phyloP scores from a whole-genome alignment of 805 yeast species.

The Teunomyces aglyptinius region DNA sequence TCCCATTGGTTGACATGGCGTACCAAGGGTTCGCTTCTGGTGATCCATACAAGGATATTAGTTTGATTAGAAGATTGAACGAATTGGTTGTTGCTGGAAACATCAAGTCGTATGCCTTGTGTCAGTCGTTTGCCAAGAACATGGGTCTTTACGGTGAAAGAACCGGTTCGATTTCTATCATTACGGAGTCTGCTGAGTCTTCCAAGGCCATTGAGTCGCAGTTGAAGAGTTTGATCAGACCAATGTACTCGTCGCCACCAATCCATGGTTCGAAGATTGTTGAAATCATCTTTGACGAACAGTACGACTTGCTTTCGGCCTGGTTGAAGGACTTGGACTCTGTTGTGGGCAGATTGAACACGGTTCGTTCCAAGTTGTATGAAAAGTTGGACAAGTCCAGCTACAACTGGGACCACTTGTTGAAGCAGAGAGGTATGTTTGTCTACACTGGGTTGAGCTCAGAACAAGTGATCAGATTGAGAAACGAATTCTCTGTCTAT shows the following conservation, averaged over 20 bases:
- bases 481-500: conserved; percentile 73
- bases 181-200: conserved; percentile 55
- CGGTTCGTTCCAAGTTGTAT: conserved; percentile 66
- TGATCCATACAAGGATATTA: conserved; percentile 66
- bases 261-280: conserved; percentile 92
- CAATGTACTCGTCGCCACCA: conserved; percentile 91
- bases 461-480: conserved; percentile 69
- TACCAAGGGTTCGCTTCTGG: conserved; percentile 96
- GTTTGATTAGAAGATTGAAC: conserved; percentile 45
- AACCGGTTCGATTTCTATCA: conserved; percentile 74
- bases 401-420: conserved; percentile 81
- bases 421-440: conserved; percentile 95
- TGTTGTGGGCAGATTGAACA: conserved; percentile 77
- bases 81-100: conserved; percentile 48
- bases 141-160: conserved; percentile 51
- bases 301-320: conserved; percentile 51
- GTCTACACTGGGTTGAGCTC: conserved; percentile 80
- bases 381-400: conserved; percentile 59
- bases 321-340: conserved; percentile 80
- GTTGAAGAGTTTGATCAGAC: conserved; percentile 78
- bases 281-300: conserved; percentile 64
- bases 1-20: conserved; percentile 89
- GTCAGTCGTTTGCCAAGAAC: conserved; percentile 48
- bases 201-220: conserved; percentile 66
- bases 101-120: conserved; percentile 52